A percentile compares a stretch with the other conserved stretches of the same genome.
Conservation (phyloP, 768 basidiomycete species). For the Sporobolomyces roseus region DNA sequence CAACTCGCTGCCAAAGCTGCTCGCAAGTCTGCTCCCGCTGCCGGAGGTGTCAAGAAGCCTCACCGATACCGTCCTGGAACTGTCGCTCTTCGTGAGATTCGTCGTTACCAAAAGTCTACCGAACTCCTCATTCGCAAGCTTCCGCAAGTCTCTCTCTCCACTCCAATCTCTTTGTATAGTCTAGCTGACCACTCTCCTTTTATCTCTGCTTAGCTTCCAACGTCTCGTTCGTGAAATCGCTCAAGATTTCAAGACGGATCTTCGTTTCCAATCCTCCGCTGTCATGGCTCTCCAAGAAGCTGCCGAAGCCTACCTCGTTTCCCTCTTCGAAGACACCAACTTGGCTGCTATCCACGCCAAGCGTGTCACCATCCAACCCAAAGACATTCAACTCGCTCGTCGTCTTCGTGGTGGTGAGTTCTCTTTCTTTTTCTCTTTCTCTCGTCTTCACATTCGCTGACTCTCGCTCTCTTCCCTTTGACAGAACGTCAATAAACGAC, state of each 20-base stretch:
- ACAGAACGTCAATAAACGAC: background rate
- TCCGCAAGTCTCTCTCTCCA: constrained; percentile 47
- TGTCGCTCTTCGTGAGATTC: constrained; percentile 55
- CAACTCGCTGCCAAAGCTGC: constrained; percentile 56
- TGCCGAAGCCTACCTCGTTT: constrained; percentile 58
- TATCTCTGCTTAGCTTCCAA: constrained; percentile 52
- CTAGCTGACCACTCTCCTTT: constrained; percentile 52
- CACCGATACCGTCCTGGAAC: constrained; percentile 63
- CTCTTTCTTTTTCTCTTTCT: constrained; percentile 13
- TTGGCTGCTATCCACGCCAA: constrained; percentile 55
- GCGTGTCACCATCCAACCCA: constrained; percentile 68
- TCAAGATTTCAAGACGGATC: constrained; percentile 68
- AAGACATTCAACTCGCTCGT: constrained; percentile 54
- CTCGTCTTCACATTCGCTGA: too few species aligned
- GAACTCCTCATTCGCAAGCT: constrained; percentile 50
- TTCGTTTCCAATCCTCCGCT: constrained; percentile 57
- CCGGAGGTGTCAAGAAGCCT: constrained; percentile 99
- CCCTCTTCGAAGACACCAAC: constrained; percentile 55
- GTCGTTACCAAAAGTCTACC: constrained; percentile 51
- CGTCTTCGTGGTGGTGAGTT: constrained; percentile 55
- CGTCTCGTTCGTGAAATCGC: constrained; percentile 74
- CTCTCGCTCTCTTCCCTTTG: background rate
- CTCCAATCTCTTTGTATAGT: constrained; percentile 56
- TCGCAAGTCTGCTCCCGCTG: constrained; percentile 58
- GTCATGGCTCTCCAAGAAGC: constrained; percentile 58